Conservation (phyloP, 768 basidiomycete species). For the Amanita pseudoporphyria region DNA sequence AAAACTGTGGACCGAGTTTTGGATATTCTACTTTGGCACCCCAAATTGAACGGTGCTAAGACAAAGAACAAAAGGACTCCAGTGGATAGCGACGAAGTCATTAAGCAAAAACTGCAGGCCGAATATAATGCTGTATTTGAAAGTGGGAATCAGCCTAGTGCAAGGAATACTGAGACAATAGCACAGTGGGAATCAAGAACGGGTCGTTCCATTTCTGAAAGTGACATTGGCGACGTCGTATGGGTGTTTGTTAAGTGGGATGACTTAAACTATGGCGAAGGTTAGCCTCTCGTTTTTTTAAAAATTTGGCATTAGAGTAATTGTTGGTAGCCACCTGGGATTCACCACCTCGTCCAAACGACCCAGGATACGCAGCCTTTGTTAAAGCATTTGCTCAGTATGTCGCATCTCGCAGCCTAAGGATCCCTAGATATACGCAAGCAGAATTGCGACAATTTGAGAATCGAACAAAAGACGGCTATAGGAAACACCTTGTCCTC, state of each 20-base stretch:
- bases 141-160: slow-evolving; percentile 56
- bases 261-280: slow-evolving; percentile 88
- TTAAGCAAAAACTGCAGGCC: slow-evolving; percentile 13
- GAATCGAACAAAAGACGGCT: slow-evolving; percentile 46
- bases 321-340: slow-evolving; percentile 76
- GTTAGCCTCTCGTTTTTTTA: slow-evolving; percentile 31
- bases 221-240: slow-evolving; percentile 52
- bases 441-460: slow-evolving; percentile 36
- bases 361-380: slow-evolving; percentile 55
- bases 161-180: slow-evolving; percentile 43
- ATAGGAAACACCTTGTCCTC: slow-evolving; percentile 34
- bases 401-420: slow-evolving; percentile 49
- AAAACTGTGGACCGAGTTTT: slow-evolving; percentile 88
- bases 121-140: slow-evolving; percentile 35
- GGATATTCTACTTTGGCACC: slow-evolving; percentile 62
- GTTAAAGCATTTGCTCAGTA: slow-evolving; percentile 57
- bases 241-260: slow-evolving; percentile 93
- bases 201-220: slow-evolving; percentile 28
- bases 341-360: slow-evolving; percentile 60
- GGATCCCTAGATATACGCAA: slow-evolving; percentile 40
- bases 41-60: slow-evolving; percentile 17
- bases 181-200: slow-evolving; percentile 50
- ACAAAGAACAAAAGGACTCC: slow-evolving; percentile 15
- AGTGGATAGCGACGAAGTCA: slow-evolving; percentile 17
- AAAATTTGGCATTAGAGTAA: slow-evolving; percentile 1